Conservation (phyloP, 2,329 filamentous ascomycete genomes). For the Davidsoniella virescens region DNA sequence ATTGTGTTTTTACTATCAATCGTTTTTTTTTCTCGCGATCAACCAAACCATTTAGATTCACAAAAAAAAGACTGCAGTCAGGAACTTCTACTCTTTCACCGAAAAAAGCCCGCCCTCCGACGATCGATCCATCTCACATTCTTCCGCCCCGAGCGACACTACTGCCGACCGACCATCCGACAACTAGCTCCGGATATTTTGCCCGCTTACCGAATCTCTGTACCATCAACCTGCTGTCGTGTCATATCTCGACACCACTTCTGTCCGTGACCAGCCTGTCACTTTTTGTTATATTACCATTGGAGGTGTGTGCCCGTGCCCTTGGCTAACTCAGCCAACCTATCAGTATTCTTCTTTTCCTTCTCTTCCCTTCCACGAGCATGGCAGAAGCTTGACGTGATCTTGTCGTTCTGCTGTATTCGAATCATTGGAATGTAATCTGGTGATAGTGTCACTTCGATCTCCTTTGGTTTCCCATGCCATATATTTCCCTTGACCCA, state of each 20-base stretch:
- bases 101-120: not conserved
- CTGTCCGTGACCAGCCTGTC: constrained; percentile 11
- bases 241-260: constrained; percentile 2
- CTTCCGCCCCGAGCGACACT: not conserved
- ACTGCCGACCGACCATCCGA: not conserved
- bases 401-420: too few species aligned
- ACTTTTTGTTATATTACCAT: constrained; percentile 6
- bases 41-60: too few species aligned
- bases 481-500: not conserved
- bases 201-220: not conserved
- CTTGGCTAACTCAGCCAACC: not conserved
- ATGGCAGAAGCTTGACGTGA: too few species aligned
- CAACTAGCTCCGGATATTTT: too few species aligned
- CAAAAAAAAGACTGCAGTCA: too few species aligned
- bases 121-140: constrained; percentile 1
- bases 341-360: not conserved
- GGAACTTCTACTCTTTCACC: too few species aligned
- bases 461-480: too few species aligned
- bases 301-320: constrained; percentile 4
- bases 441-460: too few species aligned
- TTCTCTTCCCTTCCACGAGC: not conserved
- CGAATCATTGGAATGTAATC: too few species aligned
- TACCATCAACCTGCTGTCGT: constrained; percentile 1
- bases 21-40: not conserved
- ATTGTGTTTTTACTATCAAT: not conserved